These are phyloP conservation scores for Polyplosphaeria fusca DNA, from an alignment of 495 filamentous ascomycete species.

Conservation along the genomic window DNA sequence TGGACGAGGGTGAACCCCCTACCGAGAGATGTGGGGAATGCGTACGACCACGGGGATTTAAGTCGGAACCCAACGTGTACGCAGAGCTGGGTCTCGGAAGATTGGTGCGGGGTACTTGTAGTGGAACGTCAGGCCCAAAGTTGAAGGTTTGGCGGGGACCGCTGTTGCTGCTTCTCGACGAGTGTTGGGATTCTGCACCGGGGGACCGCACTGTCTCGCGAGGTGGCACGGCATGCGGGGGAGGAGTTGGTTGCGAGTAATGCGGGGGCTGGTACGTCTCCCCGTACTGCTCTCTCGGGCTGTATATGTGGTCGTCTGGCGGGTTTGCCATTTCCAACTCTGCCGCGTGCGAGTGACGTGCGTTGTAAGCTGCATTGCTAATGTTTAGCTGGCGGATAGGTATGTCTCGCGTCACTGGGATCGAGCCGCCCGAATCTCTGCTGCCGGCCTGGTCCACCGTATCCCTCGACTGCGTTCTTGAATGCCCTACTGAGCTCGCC, in stretches of 20 bases:
- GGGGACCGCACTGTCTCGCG: conserved; percentile 24
- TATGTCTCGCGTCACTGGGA: conserved; percentile 23
- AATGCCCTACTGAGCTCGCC: conserved; percentile 28
- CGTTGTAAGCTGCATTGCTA: conserved; percentile 21
- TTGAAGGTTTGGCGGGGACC: conserved; percentile 12
- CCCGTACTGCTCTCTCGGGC: conserved; percentile 33
- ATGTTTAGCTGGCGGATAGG: conserved; percentile 31
- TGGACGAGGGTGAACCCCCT: conserved; percentile 47
- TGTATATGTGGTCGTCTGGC: conserved; percentile 32
- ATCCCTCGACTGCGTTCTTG: conserved; percentile 26
- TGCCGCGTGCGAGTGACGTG: conserved; percentile 27
- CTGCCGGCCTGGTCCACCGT: conserved; percentile 6
- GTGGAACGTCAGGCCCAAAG: conserved; percentile 24
- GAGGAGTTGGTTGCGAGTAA: conserved; percentile 48
- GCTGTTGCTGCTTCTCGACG: conserved; percentile 29
- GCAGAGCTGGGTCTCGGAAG: conserved; percentile 65
- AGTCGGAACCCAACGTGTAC: conserved; percentile 69
- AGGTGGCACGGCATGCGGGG: conserved; percentile 7
- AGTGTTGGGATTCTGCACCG: conserved; percentile 25
- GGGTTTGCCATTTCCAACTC: conserved; percentile 18
- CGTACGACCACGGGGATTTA: conserved; percentile 57
- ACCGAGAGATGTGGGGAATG: conserved; percentile 50
- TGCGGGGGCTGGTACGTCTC: conserved; percentile 45
- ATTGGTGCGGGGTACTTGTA: conserved; percentile 46
- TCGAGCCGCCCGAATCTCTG: conserved; percentile 14